These are phyloP conservation scores for Podosphaera fusca DNA, from an alignment of 2,329 filamentous ascomycete species.

Conservation along the genomic window DNA sequence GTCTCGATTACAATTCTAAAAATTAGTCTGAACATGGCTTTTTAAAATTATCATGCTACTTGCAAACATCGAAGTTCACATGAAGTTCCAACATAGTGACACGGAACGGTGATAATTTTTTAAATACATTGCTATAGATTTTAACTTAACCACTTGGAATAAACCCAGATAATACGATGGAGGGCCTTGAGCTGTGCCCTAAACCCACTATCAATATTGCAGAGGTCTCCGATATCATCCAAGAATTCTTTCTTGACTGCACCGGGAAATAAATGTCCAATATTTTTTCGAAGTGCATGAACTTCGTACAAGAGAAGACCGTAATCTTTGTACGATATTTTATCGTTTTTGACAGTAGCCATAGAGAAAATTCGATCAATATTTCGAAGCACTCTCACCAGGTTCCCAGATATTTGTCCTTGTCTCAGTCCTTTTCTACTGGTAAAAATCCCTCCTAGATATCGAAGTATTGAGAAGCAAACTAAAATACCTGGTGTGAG, in stretches of 20 bases:
- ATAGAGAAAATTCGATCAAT: slow-evolving; percentile 60
- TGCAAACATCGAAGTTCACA: too few species aligned
- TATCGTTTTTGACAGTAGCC: slow-evolving; percentile 44
- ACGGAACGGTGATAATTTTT: too few species aligned
- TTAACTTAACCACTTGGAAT: slow-evolving; percentile 44
- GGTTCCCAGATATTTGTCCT: slow-evolving; percentile 41
- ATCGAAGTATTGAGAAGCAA: slow-evolving; percentile 49
- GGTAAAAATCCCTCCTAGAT: slow-evolving; percentile 45
- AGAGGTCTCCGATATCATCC: slow-evolving; percentile 68
- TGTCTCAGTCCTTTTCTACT: slow-evolving; percentile 44
- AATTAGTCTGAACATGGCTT: too few species aligned
- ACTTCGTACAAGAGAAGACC: slow-evolving; percentile 77
- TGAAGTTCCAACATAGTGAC: too few species aligned
- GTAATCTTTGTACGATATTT: slow-evolving; percentile 79
- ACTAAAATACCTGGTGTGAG: slow-evolving; percentile 85
- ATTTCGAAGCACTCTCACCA: slow-evolving; percentile 60
- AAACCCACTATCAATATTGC: slow-evolving; percentile 56
- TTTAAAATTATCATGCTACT: too few species aligned
- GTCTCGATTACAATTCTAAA: too few species aligned
- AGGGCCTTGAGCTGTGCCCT: slow-evolving; percentile 57
- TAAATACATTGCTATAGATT: not conserved
- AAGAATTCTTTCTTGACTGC: slow-evolving; percentile 65
- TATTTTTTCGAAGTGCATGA: slow-evolving; percentile 53
- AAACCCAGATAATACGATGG: slow-evolving; percentile 74
- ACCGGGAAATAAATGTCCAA: slow-evolving; percentile 42